Base-by-base conservation (phyloP, 176 grass and related monocot species). In the Eleusine coracana region DNA sequence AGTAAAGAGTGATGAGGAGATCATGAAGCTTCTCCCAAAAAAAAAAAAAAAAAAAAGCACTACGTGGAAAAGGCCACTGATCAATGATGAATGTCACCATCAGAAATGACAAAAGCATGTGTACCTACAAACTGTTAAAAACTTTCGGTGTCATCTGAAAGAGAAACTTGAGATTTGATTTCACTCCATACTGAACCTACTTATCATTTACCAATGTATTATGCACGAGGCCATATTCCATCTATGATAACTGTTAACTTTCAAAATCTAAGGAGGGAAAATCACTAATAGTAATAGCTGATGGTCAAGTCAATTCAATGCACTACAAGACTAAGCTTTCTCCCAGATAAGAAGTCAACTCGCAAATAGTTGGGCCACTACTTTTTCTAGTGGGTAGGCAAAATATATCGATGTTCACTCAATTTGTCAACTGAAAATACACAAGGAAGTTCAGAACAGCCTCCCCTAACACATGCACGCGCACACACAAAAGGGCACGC, bases 361-460 rank as follows among this genome's bases (percentile, higher is more conserved):
- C 16, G 68, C n/a, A 80, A 84, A 90, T 45, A 83, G 61, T 74
- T 56, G 36, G 27, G 45, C 80, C 80, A 75, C 80, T 79, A 64
- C 68, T 15, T 80, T 80, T 79, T 63, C 61, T 83, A 90, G 88
- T 86, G 74, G 84, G 84, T 83, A 79, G 73, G 80, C 74, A 87
- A 87, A 74, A 5, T 1, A 10, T 79, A 21, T 73, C 9, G 14
- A 75, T 73, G 10, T 79, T 75, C 20, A 68, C 14, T 55, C 17
- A 20, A 11, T 39, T 52, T 83, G 54, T 42, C 29, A 78, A 67
- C 46, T 25, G 66, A 78, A 80, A 0, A 25, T 66, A 23, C 20
- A 70, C 56, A 18, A 73, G 18, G 29, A 50, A 63, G 17, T 23
- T 62, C 62, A 50, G 62, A 7, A 75, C 79, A 31, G 41, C 23